phyloP scores from a whole-genome alignment of 495 filamentous ascomycete genomes.

The Penicillium cosmopolitanum region DNA sequence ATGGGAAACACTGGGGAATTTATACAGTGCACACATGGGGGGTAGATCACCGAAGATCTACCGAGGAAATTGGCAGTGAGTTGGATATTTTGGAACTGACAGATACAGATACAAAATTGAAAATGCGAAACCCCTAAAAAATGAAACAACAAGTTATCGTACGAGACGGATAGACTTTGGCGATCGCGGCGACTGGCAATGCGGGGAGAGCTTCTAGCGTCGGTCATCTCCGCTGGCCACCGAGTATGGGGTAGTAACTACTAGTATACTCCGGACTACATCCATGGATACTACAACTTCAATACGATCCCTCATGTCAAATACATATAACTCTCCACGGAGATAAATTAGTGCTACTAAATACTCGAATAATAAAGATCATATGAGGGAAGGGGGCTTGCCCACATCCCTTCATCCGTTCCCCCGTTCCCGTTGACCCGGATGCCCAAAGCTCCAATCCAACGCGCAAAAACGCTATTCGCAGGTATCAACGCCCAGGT shows the following conservation, averaged over 20 bases:
- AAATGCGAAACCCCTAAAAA: not conserved
- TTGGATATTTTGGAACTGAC: not conserved
- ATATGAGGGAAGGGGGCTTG: slow-evolving; percentile 10
- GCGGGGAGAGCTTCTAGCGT: slow-evolving; percentile 31
- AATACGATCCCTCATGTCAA: not conserved
- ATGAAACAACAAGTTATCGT: not conserved
- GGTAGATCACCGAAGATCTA: not conserved
- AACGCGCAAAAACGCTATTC: slow-evolving; percentile 19
- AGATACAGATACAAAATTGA: not conserved
- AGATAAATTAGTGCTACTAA: slow-evolving; percentile 5
- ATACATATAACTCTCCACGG: not conserved
- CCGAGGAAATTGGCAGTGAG: slow-evolving; percentile 3
- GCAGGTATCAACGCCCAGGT: slow-evolving; percentile 23
- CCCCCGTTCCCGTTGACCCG: slow-evolving; percentile 28
- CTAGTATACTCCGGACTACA: not conserved
- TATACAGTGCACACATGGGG: not conserved
- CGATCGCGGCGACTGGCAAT: slow-evolving; percentile 12
- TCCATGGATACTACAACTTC: not conserved
- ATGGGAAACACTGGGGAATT: slow-evolving; percentile 7
- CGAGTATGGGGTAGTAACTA: not conserved
- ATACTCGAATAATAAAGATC: slow-evolving; percentile 10
- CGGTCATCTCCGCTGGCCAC: not conserved
- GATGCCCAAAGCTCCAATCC: slow-evolving; percentile 12
- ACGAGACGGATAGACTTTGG: slow-evolving; percentile 4
- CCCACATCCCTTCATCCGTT: slow-evolving; percentile 29